Conservation (phyloP, 2,329 filamentous ascomycete species). For the Thielaviopsis populi region DNA sequence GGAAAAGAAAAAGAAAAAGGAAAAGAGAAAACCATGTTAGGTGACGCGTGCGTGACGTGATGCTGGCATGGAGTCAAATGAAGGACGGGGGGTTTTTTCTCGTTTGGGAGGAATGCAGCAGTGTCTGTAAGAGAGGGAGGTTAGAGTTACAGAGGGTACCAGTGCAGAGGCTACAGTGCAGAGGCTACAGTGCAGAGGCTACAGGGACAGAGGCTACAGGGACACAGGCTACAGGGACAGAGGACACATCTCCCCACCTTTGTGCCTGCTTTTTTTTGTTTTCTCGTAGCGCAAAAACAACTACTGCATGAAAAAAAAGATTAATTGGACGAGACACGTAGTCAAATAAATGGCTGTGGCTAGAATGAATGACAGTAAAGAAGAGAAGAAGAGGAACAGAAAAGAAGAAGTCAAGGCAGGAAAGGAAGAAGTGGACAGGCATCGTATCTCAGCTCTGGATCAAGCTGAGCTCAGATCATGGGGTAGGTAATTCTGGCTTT, state of each 20-base stretch:
- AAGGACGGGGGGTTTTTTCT: neutral
- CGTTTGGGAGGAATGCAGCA: no score
- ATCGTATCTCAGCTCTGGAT: neutral
- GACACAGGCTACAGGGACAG: no score
- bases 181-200: no score
- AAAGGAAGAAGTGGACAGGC: neutral
- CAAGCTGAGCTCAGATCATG: neutral
- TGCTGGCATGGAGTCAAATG: neutral
- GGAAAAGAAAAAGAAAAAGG: neutral
- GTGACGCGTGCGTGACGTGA: neutral
- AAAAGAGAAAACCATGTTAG: neutral
- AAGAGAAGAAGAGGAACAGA: neutral
- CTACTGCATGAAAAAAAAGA: no score
- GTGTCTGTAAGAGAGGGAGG: no score
- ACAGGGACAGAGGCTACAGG: no score
- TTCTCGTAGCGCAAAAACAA: no score
- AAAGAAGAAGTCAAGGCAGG: neutral
- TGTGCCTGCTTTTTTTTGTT: no score
- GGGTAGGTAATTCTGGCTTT: neutral
- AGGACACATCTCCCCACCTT: no score
- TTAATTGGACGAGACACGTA: neutral
- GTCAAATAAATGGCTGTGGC: neutral
- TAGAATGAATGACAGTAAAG: neutral
- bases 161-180: no score
- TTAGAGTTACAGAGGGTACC: no score